phyloP scores from a whole-genome alignment of 2,329 filamentous ascomycete genomes.

The Diaporthe batatas region DNA sequence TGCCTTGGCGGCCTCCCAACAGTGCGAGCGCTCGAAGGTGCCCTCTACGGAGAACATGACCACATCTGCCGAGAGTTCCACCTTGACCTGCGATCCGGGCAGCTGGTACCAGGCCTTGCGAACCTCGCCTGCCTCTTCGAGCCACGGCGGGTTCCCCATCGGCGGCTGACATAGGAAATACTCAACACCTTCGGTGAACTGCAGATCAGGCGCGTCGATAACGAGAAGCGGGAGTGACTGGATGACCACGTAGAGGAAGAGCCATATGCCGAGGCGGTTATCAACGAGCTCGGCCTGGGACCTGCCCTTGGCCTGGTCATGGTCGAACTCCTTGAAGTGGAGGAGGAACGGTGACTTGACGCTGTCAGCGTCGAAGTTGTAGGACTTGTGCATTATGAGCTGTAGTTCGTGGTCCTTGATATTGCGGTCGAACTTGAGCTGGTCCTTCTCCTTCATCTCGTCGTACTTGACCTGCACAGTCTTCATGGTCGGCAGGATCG shows the following conservation, averaged over 20 bases:
- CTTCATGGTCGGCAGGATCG: slow-evolving; percentile 79
- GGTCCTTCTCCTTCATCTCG: slow-evolving; percentile 78
- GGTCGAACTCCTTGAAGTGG: slow-evolving; percentile 79
- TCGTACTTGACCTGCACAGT: slow-evolving; percentile 75
- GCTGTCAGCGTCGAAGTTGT: slow-evolving; percentile 79
- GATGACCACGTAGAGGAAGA: slow-evolving; percentile 83
- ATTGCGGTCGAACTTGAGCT: slow-evolving; percentile 78
- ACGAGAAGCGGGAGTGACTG: slow-evolving; percentile 84
- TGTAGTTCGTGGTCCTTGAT: slow-evolving; percentile 84
- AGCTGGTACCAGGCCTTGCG: slow-evolving; percentile 82
- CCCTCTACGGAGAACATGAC: slow-evolving; percentile 73
- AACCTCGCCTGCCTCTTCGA: slow-evolving; percentile 72
- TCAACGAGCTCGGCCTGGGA: slow-evolving; percentile 77
- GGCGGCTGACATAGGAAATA: slow-evolving; percentile 86
- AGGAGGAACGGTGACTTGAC: slow-evolving; percentile 73
- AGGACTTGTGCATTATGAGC: slow-evolving; percentile 81
- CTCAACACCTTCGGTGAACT: slow-evolving; percentile 78
- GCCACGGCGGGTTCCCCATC: slow-evolving; percentile 80
- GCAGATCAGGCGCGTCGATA: slow-evolving; percentile 79
- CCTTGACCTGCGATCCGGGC: slow-evolving; percentile 70
- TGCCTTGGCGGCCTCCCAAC: slow-evolving; percentile 66
- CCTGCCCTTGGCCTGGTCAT: slow-evolving; percentile 74
- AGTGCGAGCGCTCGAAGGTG: slow-evolving; percentile 70
- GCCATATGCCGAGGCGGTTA: slow-evolving; percentile 81
- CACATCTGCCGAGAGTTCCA: slow-evolving; percentile 71